Evolutionary conservation across 176 grass and related monocot genomes (phyloP).

Genomic region (Typha latifolia): DNA sequence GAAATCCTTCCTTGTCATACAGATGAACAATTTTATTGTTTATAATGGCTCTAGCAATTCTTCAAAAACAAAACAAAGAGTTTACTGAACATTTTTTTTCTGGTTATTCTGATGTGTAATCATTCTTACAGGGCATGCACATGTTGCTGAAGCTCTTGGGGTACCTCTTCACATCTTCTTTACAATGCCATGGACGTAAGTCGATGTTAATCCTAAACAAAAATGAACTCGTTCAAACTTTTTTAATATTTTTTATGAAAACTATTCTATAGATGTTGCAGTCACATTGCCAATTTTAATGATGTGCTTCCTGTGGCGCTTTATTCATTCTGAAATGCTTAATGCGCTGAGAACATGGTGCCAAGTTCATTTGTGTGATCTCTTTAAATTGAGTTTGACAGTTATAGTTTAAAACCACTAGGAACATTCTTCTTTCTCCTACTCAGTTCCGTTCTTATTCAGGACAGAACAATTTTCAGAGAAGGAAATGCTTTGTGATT

Average conservation of each 20-base stretch:
- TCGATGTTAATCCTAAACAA: conserved; percentile 22
- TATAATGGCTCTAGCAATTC: background rate
- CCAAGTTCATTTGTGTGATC: background rate
- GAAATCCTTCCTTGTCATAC: background rate
- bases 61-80: background rate
- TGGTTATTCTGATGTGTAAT: conserved; percentile 8
- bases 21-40: background rate
- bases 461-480: no score
- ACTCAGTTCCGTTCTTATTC: background rate
- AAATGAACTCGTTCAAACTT: background rate
- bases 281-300: background rate
- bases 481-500: no score
- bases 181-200: conserved; percentile 99
- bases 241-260: background rate
- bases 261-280: background rate
- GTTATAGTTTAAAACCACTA: background rate
- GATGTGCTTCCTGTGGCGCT: background rate
- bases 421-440: background rate
- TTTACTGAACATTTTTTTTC: background rate
- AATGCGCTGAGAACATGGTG: background rate
- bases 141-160: conserved; percentile 94
- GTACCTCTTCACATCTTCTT: conserved; percentile 93
- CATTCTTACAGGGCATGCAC: conserved; percentile 62
- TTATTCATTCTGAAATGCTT: background rate
- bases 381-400: background rate